These are phyloP conservation scores for Colletotrichum musicola DNA, from an alignment of 2,329 filamentous ascomycete species.

Conservation along the genomic window DNA sequence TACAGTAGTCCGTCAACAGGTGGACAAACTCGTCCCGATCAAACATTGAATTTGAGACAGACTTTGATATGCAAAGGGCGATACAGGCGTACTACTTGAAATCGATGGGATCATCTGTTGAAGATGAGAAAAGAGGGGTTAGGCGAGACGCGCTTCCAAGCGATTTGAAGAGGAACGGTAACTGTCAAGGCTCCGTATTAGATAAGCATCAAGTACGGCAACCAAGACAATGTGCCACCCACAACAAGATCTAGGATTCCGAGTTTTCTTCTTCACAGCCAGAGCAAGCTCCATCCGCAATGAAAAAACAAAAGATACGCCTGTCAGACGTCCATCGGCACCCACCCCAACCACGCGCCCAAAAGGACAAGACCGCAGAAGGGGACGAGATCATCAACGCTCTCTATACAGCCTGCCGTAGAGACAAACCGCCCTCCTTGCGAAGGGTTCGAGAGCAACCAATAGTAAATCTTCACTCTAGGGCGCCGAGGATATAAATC, in stretches of 20 bases:
- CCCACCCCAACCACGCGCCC: constrained; percentile 81
- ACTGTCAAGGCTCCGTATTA: not conserved
- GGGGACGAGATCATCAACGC: constrained; percentile 94
- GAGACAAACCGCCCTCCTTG: constrained; percentile 67
- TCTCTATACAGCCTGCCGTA: constrained; percentile 76
- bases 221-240: too few relatives aligned
- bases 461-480: constrained; percentile 79
- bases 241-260: not conserved
- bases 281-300: constrained; percentile 61
- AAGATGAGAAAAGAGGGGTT: not conserved
- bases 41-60: too few relatives aligned
- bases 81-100: too few relatives aligned
- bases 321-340: constrained; percentile 93
- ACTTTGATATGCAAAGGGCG: too few relatives aligned
- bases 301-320: constrained; percentile 65
- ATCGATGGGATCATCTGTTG: not conserved
- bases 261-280: constrained; percentile 63
- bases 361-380: constrained; percentile 75
- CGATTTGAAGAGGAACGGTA: too few relatives aligned
- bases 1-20: too few relatives aligned
- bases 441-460: constrained; percentile 71
- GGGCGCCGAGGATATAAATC: constrained; percentile 88
- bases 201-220: not conserved
- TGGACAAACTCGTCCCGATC: too few relatives aligned
- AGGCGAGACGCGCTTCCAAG: too few relatives aligned